Conservation (phyloP, 2,329 filamentous ascomycete species). For the Fusarium secorum region DNA sequence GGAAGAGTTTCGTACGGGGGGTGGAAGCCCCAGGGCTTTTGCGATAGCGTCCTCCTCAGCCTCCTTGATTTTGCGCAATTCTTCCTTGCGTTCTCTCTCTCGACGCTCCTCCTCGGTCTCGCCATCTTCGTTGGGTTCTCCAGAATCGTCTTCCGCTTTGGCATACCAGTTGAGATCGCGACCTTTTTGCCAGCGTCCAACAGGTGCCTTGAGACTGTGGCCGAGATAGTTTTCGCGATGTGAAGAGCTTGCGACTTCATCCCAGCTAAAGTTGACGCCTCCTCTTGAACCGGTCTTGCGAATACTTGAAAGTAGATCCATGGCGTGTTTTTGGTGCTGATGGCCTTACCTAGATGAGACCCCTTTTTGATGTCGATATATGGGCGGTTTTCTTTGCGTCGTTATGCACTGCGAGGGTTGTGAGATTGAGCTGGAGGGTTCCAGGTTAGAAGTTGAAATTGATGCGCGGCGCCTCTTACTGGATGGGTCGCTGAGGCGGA, state of each 20-base stretch:
- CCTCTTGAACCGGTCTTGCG: conserved; percentile 91
- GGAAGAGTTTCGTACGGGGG: conserved; percentile 65
- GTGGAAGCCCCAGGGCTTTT: conserved; percentile 79
- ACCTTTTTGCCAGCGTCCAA: conserved; percentile 89
- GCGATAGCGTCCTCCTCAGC: conserved; percentile 93
- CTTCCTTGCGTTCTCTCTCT: conserved; percentile 73
- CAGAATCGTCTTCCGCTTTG: conserved; percentile 55
- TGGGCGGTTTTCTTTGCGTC: not conserved
- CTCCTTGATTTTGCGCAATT: conserved; percentile 84
- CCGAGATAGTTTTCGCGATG: conserved; percentile 92
- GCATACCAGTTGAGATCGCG: conserved; percentile 72
- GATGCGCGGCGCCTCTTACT: conserved; percentile 19
- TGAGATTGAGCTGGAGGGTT: no score
- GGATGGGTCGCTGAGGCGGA: conserved; percentile 19
- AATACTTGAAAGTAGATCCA: conserved; percentile 94
- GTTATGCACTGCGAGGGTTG: not conserved
- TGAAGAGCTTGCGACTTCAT: conserved; percentile 84
- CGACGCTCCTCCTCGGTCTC: conserved; percentile 67
- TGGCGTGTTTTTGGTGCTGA: conserved; percentile 47
- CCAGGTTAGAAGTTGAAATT: conserved; percentile 1
- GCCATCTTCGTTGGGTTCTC: conserved; percentile 54
- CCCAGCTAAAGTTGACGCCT: conserved; percentile 96
- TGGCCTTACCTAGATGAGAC: not conserved
- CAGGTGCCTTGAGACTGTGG: conserved; percentile 89
- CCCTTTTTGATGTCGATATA: not conserved